Evolutionary conservation across 1,284 basidiomycete genomes (phyloP), one percentile per base, ranked within the genome.

Genomic region (Apiotrichum akiyoshidainum): DNA sequence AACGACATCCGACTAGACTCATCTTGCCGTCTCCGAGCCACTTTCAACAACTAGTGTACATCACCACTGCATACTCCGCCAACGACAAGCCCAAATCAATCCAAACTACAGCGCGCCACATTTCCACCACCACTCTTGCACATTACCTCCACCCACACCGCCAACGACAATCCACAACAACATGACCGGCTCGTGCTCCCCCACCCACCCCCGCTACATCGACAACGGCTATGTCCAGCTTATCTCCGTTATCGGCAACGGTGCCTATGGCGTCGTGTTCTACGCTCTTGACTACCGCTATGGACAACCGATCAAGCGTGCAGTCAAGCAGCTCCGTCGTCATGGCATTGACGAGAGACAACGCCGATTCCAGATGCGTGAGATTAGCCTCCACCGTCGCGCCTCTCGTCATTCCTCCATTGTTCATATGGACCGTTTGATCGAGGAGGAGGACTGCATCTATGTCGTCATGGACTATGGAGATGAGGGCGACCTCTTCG

Each of bases 181-280:
- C 22, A 63, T 63, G 61, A 57, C 54, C 33, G 61, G 48, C 22
- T 33, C 57, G 14, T 59, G 57, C 57, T 59, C 61, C 26, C 47
- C 60, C 33, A 51, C 57, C 21, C 65, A 68, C 51, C 65, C 65
- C 46, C 65, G 66, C 49, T 69, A 60, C 60, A 86, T 99, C 57
- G 89, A 92, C 81, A 83, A 86, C 66, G 88, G 85, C 60, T 81
- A 84, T 54, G 84, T 98, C 63, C 86, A 94, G 79, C 89, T 98
- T 69, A 86, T 91, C 68, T 86, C 89, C 70, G 85, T 96, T 58
- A 86, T 99, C 57, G 95, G 95, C 54, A 86, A 92, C 54, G 95
- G 95, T 49, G 93, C 93, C 33, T 98, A 97, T 75, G 95, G 95
- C 61, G 88, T 95, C 69, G 94, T 97, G 52, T 97, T 96, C 79